Base-by-base conservation (phyloP, 2,329 filamentous ascomycete species). In the Bipolaris sorokiniana region DNA sequence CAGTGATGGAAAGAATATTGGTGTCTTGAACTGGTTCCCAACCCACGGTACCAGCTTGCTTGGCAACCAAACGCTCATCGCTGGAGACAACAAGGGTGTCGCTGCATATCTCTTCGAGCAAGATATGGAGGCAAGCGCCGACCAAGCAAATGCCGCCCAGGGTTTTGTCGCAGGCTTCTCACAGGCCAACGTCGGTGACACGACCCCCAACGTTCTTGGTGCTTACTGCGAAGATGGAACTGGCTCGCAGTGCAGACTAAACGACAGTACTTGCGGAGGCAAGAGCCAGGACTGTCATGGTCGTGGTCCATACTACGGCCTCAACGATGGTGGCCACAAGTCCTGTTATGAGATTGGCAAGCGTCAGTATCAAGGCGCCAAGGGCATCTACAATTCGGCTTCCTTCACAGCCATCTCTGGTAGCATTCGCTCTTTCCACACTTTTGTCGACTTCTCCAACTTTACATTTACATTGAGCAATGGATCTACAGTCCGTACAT, bases 61-160 rank as follows among this genome's bases (percentile, higher is more conserved):
- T 22, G 90, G 90, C 52, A 97, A 97, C 78, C 97, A 97, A 77
- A 97, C 92, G 0, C 82, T 97, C 13, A 86, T 95, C 48, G 88
- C 92, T 2, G 94, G 91, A n/a, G 94, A 98, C 76, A 98, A 98
- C 80, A 98, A 98, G 78, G 94, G 94, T 11, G 91, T 97, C 6
- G 93, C 94, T 2, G 90, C 93, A 0, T 90, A 89, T 71, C 80
- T 97, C 11, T 88, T 97, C 51, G 94, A 98, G 73, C 84, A 89
- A 63, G 87, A 85, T 49, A 82, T 89, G 47, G 73, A 78, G 2
- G 77, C 80, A 1, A 81, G 79, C 42, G 62, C 68, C 0, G 68
- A 56, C 22, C 56, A 64, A 13, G 85, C 85, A 26, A 72, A 69
- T 55, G 65, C 69, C 16, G 86, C 87, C 33, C 80, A 86, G 2